These are phyloP conservation scores for Dalechampia spathulata DNA, from an alignment of 441 rosid genomes.

Conservation along the genomic window DNA sequence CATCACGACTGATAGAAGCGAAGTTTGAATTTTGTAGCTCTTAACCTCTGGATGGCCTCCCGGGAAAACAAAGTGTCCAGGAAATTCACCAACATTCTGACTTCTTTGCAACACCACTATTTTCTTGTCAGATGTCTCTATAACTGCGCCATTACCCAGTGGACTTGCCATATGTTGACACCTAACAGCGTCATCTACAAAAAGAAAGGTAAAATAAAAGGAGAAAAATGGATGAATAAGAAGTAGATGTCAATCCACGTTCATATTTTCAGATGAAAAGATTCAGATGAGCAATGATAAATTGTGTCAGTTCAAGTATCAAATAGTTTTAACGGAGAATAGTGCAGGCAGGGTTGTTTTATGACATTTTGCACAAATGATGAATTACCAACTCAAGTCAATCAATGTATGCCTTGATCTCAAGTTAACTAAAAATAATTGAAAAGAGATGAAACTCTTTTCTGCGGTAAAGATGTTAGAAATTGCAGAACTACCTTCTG, in stretches of 20 bases:
- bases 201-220: not conserved
- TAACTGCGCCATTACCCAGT: conserved; percentile 76
- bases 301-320: too few species aligned
- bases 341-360: conserved; percentile 2
- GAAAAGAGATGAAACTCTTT: not conserved
- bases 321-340: too few species aligned
- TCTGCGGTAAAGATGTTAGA: not conserved
- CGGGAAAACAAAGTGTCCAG: conserved; percentile 83
- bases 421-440: not conserved
- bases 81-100: conserved; percentile 86
- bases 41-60: conserved; percentile 95
- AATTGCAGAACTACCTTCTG: conserved; percentile 46
- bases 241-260: not conserved
- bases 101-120: conserved; percentile 69
- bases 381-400: too few species aligned
- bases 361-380: not conserved
- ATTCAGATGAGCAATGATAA: not conserved
- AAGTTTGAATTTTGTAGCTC: conserved; percentile 6
- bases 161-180: conserved; percentile 82
- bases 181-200: conserved; percentile 48
- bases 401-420: too few species aligned
- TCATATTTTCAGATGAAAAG: not conserved
- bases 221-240: not conserved
- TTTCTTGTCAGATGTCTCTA: conserved; percentile 72
- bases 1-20: conserved; percentile 2